These are phyloP conservation scores for Penicillium atrosanguineum DNA, from an alignment of 495 filamentous ascomycete species.

Conservation along the genomic window DNA sequence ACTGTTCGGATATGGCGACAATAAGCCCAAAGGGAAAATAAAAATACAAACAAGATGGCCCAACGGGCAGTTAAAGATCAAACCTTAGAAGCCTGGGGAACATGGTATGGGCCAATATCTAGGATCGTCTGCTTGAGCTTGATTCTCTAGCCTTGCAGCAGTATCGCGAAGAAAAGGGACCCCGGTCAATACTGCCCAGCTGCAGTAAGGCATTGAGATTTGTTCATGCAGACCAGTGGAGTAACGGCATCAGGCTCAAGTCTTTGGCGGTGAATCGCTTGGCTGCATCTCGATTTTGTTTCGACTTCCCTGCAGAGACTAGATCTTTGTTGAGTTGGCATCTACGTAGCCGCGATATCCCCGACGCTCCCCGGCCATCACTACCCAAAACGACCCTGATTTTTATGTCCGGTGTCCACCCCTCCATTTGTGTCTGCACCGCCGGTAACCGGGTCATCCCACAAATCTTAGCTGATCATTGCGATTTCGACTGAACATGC, in stretches of 20 bases:
- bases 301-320: background rate
- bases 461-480: slow-evolving; percentile 15
- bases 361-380: background rate
- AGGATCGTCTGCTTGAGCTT: slow-evolving; percentile 9
- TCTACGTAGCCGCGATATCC: background rate
- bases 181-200: background rate
- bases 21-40: background rate
- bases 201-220: slow-evolving; percentile 2
- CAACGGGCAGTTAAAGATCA: slow-evolving; percentile 16
- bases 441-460: slow-evolving; percentile 18
- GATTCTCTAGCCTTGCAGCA: slow-evolving; percentile 14
- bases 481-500: slow-evolving; percentile 18
- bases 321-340: slow-evolving; percentile 3
- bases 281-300: slow-evolving; percentile 16
- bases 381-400: background rate
- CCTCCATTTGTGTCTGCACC: slow-evolving; percentile 25
- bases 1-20: slow-evolving; percentile 28
- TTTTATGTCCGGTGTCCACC: background rate
- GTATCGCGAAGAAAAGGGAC: background rate
- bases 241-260: background rate
- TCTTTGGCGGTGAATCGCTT: slow-evolving; percentile 28
- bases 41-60: slow-evolving; percentile 14
- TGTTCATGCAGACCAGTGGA: slow-evolving; percentile 1
- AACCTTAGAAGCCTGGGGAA: slow-evolving; percentile 4
- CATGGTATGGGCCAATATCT: background rate